Base-by-base conservation (phyloP, 345 rosid species). In the Mangifera indica region DNA sequence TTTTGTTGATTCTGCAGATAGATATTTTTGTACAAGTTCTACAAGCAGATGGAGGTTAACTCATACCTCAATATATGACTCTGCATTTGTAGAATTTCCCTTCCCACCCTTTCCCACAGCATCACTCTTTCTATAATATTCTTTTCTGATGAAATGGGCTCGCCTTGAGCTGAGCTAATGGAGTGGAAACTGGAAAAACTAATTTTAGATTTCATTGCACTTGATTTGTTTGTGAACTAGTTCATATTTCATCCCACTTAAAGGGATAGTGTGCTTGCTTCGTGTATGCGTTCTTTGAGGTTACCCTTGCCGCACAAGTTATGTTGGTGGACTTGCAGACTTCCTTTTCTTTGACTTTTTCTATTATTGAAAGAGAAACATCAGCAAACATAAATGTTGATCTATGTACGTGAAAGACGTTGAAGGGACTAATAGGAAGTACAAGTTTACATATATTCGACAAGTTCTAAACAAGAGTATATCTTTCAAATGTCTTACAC, bases 31-130 rank as follows among this genome's bases (percentile, higher is more conserved):
- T 92, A 20, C 99, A 92, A 82, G 98, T 95, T 85, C 93, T 95
- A 48, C 99, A 92, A 83, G 98, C 98, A 8, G 98, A 95, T 78
- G 99, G 99, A 85, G 99, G 99, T n/a, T 95, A 75, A 85, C 55
- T 44, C 56, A 29, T 22, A 73, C 57, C n/a, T 58, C 66, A 61
- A 57, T 55, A 14, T 7, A 52, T 37, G 52, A n/a, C 11, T 15
- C 7, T 58, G 10, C 29, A 15, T 49, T 17, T 65, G 24, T 49
- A 56, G 20, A 4, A 24, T 18, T 32, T 20, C 45, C 7, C 9
- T 7, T 17, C 42, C n/a, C n/a, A n/a, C n/a, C n/a, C n/a, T n/a
- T n/a, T n/a, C n/a, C n/a, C n/a, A n/a, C n/a, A n/a, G n/a, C n/a
- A n/a, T n/a, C n/a, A n/a, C n/a, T n/a, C n/a, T n/a, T n/a, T n/a